Base-by-base conservation (phyloP, 129 eudicot genomes). In the Mikania micrantha region DNA sequence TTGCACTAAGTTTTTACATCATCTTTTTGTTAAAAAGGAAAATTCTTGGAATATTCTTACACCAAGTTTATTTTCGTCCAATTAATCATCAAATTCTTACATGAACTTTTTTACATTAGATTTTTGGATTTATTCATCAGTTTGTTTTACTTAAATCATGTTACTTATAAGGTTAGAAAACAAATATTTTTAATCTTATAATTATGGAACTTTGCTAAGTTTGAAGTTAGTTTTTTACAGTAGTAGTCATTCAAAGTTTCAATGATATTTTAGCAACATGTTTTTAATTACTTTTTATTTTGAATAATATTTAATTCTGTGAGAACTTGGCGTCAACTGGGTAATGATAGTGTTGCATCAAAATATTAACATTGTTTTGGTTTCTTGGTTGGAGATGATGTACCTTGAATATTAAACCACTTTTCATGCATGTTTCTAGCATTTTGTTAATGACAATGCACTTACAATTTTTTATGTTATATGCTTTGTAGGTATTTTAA, bases 401-500 rank as follows among this genome's bases (percentile, higher is more conserved):
- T 3, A 52, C 59, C 32, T 16, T 15, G 13, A n/a, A 22, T 24
- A 9, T 52, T 10, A 21, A 9, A 52, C 7, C 59, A 8, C 9
- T 10, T 7, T 52, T 15, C 9, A 52, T 52, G 31, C n/a, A 0
- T 11, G 3, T 9, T 11, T 52, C 22, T 10, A 3, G 29, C n/a
- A 52, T 52, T 32, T 52, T 52, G n/a, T 22, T 52, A 13, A 2
- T 9, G 1, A n/a, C n/a, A 22, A 52, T 1, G 13, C 16, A 4
- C 34, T 67, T 60, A 48, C 16, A 15, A n/a, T n/a, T 7, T 58
- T 24, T 67, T 16, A 7, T 42, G 20, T 52, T 60, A 31, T 29
- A 16, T 42, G 24, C 32, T 39, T 17, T 70, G 10, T 70, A 93
- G 99, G 79, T 94, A 94, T 53, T 89, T 86, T 25, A 94, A 94